Percentiles rank a stretch among this genome's conserved stretches.
Evolutionary conservation across 2,329 filamentous ascomycete genomes (phyloP).

Genomic region (Malbranchea zuffiana): DNA sequence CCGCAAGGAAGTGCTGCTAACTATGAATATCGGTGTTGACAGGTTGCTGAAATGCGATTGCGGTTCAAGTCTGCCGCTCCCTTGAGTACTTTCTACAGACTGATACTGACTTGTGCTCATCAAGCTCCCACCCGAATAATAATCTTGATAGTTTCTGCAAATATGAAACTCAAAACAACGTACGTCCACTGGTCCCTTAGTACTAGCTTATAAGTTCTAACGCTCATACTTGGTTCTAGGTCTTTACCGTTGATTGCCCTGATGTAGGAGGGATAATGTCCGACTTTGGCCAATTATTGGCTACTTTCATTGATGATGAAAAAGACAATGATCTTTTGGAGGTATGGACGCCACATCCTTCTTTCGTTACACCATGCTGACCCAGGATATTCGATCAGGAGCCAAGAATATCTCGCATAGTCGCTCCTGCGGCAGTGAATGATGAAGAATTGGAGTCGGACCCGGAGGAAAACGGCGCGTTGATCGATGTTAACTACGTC

Average conservation of each 20-base stretch:
- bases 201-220: background rate
- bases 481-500: constrained; percentile 3
- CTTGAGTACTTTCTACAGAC: background rate
- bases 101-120: too few species aligned
- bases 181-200: constrained; percentile 12
- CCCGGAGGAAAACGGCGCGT: constrained; percentile 12
- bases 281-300: constrained; percentile 14
- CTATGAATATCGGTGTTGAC: too few species aligned
- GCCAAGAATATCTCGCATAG: constrained; percentile 21
- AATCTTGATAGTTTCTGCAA: constrained; percentile 16
- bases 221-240: constrained; percentile 13
- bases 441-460: constrained; percentile 16
- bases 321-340: constrained; percentile 25
- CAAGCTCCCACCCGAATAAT: too few species aligned
- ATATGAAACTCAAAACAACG: constrained; percentile 19
- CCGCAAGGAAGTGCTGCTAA: too few species aligned
- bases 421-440: constrained; percentile 14
- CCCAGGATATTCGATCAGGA: constrained; percentile 17
- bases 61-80: constrained; percentile 17
- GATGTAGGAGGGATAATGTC: constrained; percentile 11
- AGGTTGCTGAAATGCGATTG: constrained; percentile 19
- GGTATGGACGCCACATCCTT: constrained; percentile 16
- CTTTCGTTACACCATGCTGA: background rate
- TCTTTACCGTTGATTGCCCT: constrained; percentile 20
- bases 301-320: constrained; percentile 22